These are phyloP conservation scores for Kokia cookei DNA, from an alignment of 441 rosid genomes.

Conservation along the genomic window DNA sequence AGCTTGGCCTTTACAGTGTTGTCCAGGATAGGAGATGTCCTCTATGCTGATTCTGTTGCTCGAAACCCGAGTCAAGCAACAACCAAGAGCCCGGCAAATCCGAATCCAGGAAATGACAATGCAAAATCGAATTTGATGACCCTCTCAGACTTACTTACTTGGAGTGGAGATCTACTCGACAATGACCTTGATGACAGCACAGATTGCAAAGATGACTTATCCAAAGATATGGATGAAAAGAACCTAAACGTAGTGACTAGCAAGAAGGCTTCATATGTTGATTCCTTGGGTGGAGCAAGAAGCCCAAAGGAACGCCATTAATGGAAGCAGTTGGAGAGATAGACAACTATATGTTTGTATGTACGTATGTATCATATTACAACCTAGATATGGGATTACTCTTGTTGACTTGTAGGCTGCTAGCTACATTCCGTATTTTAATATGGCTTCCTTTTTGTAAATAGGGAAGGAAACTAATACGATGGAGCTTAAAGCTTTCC, in stretches of 20 bases:
- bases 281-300: slow-evolving; percentile 55
- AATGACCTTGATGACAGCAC: slow-evolving; percentile 23
- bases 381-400: background rate
- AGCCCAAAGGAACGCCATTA: slow-evolving; percentile 83
- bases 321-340: slow-evolving; percentile 2
- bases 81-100: background rate
- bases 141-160: slow-evolving; percentile 80
- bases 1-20: slow-evolving; percentile 82
- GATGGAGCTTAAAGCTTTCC: slow-evolving; percentile 11
- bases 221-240: slow-evolving; percentile 31
- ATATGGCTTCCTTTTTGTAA: slow-evolving; percentile 20
- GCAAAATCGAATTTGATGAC: slow-evolving; percentile 39
- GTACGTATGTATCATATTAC: background rate
- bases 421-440: slow-evolving; percentile 6
- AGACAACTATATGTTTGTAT: background rate
- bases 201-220: background rate
- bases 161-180: slow-evolving; percentile 41
- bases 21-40: slow-evolving; percentile 87
- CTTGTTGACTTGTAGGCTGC: slow-evolving; percentile 7
- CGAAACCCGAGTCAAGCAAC: slow-evolving; percentile 53
- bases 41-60: slow-evolving; percentile 52
- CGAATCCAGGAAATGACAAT: slow-evolving; percentile 14
- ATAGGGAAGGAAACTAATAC: slow-evolving; percentile 21
- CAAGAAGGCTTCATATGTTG: slow-evolving; percentile 74
- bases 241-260: slow-evolving; percentile 26